These are phyloP conservation scores for Acer negundo DNA, from an alignment of 345 rosid species.

Conservation along the genomic window DNA sequence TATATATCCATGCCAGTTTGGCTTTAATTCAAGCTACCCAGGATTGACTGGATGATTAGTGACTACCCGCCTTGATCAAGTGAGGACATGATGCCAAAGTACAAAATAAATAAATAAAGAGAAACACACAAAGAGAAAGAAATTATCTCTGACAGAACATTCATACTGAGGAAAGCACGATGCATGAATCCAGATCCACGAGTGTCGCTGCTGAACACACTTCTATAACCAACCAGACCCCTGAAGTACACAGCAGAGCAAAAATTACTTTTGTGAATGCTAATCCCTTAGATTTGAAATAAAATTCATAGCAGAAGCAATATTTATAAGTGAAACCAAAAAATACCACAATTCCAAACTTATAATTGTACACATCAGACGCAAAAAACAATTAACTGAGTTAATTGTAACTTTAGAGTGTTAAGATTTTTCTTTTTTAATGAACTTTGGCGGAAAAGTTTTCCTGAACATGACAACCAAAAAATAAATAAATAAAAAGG, in stretches of 20 bases:
- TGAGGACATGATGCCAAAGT: background rate
- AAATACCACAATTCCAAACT: background rate
- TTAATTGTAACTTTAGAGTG: too few species aligned
- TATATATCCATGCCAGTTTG: background rate
- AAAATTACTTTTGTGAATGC: background rate
- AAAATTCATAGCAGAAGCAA: background rate
- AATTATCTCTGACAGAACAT: constrained; percentile 18
- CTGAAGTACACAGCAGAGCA: constrained; percentile 37
- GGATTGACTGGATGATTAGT: background rate
- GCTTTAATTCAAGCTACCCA: background rate
- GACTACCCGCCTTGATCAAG: background rate
- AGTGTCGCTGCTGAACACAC: constrained; percentile 97
- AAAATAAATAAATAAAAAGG: background rate
- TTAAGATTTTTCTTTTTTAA: background rate
- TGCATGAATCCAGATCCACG: constrained; percentile 99
- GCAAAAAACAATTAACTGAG: background rate
- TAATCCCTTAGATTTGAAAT: background rate
- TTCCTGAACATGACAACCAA: background rate
- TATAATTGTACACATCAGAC: background rate
- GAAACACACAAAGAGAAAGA: background rate
- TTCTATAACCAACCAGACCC: constrained; percentile 97
- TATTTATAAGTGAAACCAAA: background rate
- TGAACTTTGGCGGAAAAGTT: background rate
- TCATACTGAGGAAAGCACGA: constrained; percentile 91
- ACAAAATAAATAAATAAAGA: background rate